A percentile compares a stretch with the other conserved stretches of the same genome.
phyloP scores from a whole-genome alignment of 2,329 filamentous ascomycete species.

The Aspergillus eucalypticola region DNA sequence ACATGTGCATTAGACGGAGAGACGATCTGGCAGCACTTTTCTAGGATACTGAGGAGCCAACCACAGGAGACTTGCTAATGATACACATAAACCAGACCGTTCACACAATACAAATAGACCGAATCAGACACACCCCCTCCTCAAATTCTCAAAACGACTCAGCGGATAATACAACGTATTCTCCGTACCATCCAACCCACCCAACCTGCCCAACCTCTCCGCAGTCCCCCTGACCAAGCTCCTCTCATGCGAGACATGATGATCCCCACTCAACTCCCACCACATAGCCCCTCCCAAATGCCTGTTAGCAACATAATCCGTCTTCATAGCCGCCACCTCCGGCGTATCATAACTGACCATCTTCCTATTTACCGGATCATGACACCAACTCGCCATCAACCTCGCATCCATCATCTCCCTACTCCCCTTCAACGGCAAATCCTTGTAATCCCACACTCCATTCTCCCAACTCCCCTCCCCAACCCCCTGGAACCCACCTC shows the following conservation, averaged over 20 bases:
- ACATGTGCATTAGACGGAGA: not conserved
- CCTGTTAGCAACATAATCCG: conserved; percentile 65
- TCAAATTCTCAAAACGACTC: conserved; percentile 54
- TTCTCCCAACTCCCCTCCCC: conserved; percentile 74
- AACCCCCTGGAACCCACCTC: conserved; percentile 67
- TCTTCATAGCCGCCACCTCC: conserved; percentile 67
- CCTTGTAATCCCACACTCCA: conserved; percentile 87
- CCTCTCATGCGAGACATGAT: not conserved
- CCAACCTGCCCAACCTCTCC: conserved; percentile 29
- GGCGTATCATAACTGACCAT: conserved; percentile 78
- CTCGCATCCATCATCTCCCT: conserved; percentile 53
- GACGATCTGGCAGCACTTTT: conserved; percentile 2
- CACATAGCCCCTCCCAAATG: conserved; percentile 89
- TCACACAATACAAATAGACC: too few species aligned
- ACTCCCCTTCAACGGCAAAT: conserved; percentile 22
- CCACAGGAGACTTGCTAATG: not conserved
- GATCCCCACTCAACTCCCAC: conserved; percentile 85
- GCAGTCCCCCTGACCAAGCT: conserved; percentile 52
- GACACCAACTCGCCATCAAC: conserved; percentile 70
- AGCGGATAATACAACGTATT: conserved; percentile 56
- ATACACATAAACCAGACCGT: not conserved
- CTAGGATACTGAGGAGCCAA: not conserved
- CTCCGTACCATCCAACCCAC: conserved; percentile 45
- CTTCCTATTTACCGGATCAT: conserved; percentile 58
- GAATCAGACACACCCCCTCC: not conserved